These are phyloP conservation scores for Basidioascus undulatus DNA, from an alignment of 768 basidiomycete genomes.

Conservation along the genomic window DNA sequence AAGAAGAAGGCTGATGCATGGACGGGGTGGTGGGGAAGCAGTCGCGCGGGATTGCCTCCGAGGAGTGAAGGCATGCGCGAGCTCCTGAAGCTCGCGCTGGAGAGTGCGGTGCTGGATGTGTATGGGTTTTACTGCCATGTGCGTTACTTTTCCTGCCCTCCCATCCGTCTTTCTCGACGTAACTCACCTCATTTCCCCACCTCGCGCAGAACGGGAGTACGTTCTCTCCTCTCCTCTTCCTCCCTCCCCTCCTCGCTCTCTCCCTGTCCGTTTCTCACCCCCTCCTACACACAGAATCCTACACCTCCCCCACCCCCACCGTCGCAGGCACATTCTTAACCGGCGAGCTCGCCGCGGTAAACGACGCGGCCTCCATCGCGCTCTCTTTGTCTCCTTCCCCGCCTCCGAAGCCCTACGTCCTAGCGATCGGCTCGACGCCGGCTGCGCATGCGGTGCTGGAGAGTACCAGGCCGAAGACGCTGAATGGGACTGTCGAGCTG, in stretches of 20 bases:
- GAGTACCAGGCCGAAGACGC: too few species aligned
- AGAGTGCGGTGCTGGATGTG: constrained; percentile 33
- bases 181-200: too few species aligned
- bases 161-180: too few species aligned
- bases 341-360: constrained; percentile 44
- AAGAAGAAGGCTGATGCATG: too few species aligned
- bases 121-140: constrained; percentile 68
- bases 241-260: too few species aligned
- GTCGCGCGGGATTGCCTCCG: constrained; percentile 46
- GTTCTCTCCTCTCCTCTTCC: too few species aligned
- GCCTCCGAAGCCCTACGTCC: constrained; percentile 31
- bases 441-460: constrained; percentile 66
- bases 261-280: too few species aligned
- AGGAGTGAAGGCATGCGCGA: constrained; percentile 29
- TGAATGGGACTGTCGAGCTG: too few species aligned
- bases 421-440: constrained; percentile 71
- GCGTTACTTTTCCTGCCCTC: too few species aligned
- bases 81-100: constrained; percentile 30
- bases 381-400: constrained; percentile 19
- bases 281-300: too few species aligned
- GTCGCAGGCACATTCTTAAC: constrained; percentile 43
- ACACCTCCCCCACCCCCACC: constrained; percentile 41
- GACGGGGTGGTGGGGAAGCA: too few species aligned
- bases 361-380: constrained; percentile 35
- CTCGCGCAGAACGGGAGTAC: too few species aligned